Evolutionary conservation across 768 basidiomycete species (phyloP).

Genomic region (Amanita rubescens): DNA sequence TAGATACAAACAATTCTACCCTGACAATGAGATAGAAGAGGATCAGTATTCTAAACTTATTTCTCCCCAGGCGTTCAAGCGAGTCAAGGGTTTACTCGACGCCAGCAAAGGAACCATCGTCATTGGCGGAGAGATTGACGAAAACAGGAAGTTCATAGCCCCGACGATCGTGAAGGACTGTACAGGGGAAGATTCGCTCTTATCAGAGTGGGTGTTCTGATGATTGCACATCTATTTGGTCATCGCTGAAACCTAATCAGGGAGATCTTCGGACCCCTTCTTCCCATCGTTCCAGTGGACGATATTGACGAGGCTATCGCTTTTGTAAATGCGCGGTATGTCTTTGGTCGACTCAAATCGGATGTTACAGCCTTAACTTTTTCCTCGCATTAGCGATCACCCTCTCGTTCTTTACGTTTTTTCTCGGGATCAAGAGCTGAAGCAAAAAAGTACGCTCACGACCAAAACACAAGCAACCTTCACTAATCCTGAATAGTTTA

Average conservation of each 20-base stretch:
- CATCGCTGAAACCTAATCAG: slow-evolving; percentile 25
- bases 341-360: background rate
- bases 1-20: slow-evolving; percentile 53
- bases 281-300: slow-evolving; percentile 71
- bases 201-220: slow-evolving; percentile 4
- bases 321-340: slow-evolving; percentile 54
- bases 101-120: slow-evolving; percentile 5
- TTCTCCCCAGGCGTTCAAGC: slow-evolving; percentile 39
- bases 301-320: slow-evolving; percentile 63
- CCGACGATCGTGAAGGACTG: slow-evolving; percentile 7
- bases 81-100: slow-evolving; percentile 5
- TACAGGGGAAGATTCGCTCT: slow-evolving; percentile 1
- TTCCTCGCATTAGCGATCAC: slow-evolving; percentile 40
- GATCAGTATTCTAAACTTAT: slow-evolving; percentile 47
- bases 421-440: slow-evolving; percentile 47
- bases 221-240: background rate
- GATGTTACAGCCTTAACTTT: background rate
- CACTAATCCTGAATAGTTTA: slow-evolving; percentile 37
- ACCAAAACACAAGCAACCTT: background rate
- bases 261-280: slow-evolving; percentile 79
- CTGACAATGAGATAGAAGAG: slow-evolving; percentile 36
- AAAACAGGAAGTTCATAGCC: slow-evolving; percentile 5
- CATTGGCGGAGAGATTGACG: slow-evolving; percentile 6
- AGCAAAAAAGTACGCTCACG: slow-evolving; percentile 48
- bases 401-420: slow-evolving; percentile 79